Evolutionary conservation across 176 grass and related monocot genomes (phyloP), one percentile per base, ranked within the genome.

Genomic region (Raddia distichophylla): DNA sequence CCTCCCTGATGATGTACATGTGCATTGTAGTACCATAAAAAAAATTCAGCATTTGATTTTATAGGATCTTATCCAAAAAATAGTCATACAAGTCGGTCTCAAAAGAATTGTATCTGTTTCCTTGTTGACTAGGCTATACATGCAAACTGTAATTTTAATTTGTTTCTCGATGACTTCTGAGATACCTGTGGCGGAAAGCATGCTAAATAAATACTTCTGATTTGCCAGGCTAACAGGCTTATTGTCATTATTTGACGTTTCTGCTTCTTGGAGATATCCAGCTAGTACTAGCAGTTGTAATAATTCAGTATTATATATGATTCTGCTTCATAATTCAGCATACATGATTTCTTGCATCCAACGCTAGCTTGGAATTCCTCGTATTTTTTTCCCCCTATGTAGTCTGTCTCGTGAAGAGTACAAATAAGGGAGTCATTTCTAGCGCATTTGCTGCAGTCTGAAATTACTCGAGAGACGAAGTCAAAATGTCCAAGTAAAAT

Each of bases 31-130:
- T 60, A 2, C 16, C n/a, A 47, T 0, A 60, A 68, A 2, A 60
- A 60, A 68, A 2, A 69, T 89, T 69, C 54, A 69, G 79, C 19
- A 51, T 74, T 82, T 84, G 68, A 58, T 44, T 12, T 43, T 73
- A 1, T 60, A 22, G 34, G 80, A 80, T 74, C 81, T 62, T 80
- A 88, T 75, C 75, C 5, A 70, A 57, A 57, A 82, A 40, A 71
- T 33, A 56, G 71, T n/a, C 47, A 8, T 64, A 17, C 10, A 82
- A 76, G 55, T 53, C 65, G 16, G 17, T 60, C 44, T 79, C 61
- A 53, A 43, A 67, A 67, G 59, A 78, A 52, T 43, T 7, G 27
- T 53, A 69, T 45, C 64, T 60, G 19, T 70, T 76, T 8, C 46
- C 46, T 47, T 61, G 5, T 19, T 75, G 61, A 78, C 40, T 81